Evolutionary conservation across 1,139 yeast genomes (phyloP), one percentile per base, ranked within the genome.

Genomic region (Lodderomyces elongisporus): DNA sequence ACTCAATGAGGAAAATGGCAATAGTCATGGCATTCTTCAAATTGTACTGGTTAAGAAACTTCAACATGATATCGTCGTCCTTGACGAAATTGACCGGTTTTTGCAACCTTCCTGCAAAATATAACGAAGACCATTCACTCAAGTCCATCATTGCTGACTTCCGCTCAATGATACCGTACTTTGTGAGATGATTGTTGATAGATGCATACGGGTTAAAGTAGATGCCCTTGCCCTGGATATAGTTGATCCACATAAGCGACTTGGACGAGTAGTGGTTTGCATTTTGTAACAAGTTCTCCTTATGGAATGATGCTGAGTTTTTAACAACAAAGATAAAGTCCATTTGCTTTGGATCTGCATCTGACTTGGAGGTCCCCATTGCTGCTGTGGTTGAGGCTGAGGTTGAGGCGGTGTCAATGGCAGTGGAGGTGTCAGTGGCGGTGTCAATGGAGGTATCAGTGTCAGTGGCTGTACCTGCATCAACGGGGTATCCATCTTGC

Each of bases 61-160:
- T 66, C 10, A 85, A 66, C 46, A 70, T 64, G 5, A 38, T 30
- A 26, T 48, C 54, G 4, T 79, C 77, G 15, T 44, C 44, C 37
- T 76, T 70, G 26, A 89, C 56, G 23, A 84, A 73, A 43, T 84
- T 81, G 8, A 91, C 95, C 0, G 99, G 99, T 52, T 91, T 91
- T 48, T 91, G 98, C 40, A 93, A 63, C 42, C 99, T 67, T 1
- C 99, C 99, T 0, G 97, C 95, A 24, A 91, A 54, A 49, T 91
- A 91, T 45, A 91, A 71, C 0, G 91, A 74, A 22, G 77, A 66
- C 99, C 98, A 91, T 41, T 82, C 78, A 21, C 75, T 65, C 25
- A 91, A 61, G 56, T 91, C 99, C 30, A 63, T 64, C 28, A 80
- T 56, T 26, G 87, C 59, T 4, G 70, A 69, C 25, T 74, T 71